Evolutionary conservation across 371 early-diverging fungal genomes (phyloP).

Genomic region (Apophysomyces elegans): DNA sequence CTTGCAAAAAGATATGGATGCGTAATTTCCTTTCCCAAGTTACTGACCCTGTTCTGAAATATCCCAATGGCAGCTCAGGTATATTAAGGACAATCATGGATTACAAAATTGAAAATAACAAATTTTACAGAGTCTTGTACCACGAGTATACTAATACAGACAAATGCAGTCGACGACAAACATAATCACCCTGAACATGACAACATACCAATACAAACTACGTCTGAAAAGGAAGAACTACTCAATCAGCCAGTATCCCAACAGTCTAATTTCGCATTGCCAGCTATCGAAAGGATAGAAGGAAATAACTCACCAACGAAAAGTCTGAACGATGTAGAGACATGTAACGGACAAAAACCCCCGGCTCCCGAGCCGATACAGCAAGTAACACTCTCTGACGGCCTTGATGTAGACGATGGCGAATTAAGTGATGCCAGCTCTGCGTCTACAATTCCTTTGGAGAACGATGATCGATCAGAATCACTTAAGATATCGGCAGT

Average conservation of each 20-base stretch:
- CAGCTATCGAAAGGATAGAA: too few relatives aligned
- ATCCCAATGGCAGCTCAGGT: not conserved
- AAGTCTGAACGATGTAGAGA: too few relatives aligned
- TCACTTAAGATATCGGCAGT: not conserved
- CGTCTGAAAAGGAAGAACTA: too few relatives aligned
- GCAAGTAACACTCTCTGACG: not conserved
- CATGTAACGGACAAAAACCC: too few relatives aligned
- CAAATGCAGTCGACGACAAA: too few relatives aligned
- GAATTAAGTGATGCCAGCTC: conserved; percentile 34
- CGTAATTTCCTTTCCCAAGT: conserved; percentile 12
- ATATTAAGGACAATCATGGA: not conserved
- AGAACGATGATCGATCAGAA: conserved; percentile 21
- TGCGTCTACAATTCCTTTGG: conserved; percentile 33
- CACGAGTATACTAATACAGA: not conserved
- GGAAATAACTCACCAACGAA: too few relatives aligned
- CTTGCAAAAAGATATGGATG: conserved; percentile 30
- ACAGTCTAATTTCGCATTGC: too few relatives aligned
- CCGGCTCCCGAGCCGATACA: too few relatives aligned
- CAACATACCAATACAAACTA: too few relatives aligned
- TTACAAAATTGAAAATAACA: not conserved
- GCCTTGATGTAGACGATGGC: conserved; percentile 22
- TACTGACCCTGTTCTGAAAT: not conserved
- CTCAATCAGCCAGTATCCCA: too few relatives aligned
- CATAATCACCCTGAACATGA: too few relatives aligned
- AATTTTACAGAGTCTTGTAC: not conserved